These are phyloP conservation scores for Penicillium sp. DNA, from an alignment of 2,329 filamentous ascomycete species.

Conservation along the genomic window DNA sequence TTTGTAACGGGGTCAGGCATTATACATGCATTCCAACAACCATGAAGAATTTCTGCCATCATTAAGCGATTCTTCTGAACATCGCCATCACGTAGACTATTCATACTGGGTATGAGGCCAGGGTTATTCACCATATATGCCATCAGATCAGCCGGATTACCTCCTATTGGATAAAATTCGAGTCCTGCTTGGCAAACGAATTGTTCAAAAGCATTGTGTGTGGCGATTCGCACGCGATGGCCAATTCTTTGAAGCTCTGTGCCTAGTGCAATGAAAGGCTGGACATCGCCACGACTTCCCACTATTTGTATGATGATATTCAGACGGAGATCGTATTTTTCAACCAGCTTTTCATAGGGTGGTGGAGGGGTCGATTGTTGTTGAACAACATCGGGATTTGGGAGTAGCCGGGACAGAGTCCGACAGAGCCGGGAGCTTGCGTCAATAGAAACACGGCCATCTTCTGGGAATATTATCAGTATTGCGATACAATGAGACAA, in stretches of 20 bases:
- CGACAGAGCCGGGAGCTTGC: too few relatives aligned
- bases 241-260: conserved; percentile 68
- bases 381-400: too few relatives aligned
- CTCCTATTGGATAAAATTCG: conserved; percentile 75
- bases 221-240: conserved; percentile 73
- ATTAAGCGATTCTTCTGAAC: conserved; percentile 73
- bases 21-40: conserved; percentile 83
- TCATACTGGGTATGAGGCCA: conserved; percentile 79
- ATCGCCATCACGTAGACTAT: conserved; percentile 75
- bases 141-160: conserved; percentile 74
- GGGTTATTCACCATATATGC: conserved; percentile 91
- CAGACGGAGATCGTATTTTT: neutral
- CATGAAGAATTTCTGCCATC: conserved; percentile 75
- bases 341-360: too few relatives aligned
- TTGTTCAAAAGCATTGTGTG: conserved; percentile 68
- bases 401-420: too few relatives aligned
- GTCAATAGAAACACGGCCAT: too few relatives aligned
- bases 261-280: conserved; percentile 73
- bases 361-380: too few relatives aligned
- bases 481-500: too few relatives aligned
- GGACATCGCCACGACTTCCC: conserved; percentile 74
- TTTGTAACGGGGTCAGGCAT: conserved; percentile 57
- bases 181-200: conserved; percentile 73
- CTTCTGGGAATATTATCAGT: too few relatives aligned
- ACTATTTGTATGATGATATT: conserved; percentile 77